Base-by-base conservation (phyloP, 2,329 filamentous ascomycete species). In the Claviceps sp. region DNA sequence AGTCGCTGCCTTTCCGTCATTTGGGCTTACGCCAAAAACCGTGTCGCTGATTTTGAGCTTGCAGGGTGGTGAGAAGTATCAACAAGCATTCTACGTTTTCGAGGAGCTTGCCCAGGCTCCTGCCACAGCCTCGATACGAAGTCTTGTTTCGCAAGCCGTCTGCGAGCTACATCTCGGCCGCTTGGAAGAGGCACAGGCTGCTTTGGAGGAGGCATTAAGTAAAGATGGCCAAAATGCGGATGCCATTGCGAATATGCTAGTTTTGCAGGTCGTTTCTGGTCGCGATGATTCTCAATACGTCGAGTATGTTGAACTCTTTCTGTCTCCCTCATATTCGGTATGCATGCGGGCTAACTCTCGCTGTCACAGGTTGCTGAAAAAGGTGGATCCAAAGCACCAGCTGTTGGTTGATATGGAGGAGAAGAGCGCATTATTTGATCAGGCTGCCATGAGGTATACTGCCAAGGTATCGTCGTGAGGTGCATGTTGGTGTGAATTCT, bases 41-140 rank as follows among this genome's bases (percentile, higher is more conserved):
- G 22, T 16, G 46, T 48, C 55, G 58, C 62, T 69, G 57, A 72
- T 54, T 26, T 41, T 36, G 37, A 6, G 51, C 26, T 55, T 40
- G 18, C 22, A 95, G 85, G 91, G 91, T 63, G 90, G 90, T 59
- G 89, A 95, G 60, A 93, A 89, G 67, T 97, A 97, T 70, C 93
- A 97, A 64, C 87, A 93, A 64, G 85, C 91, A 18, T 97, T 95
- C 70, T 97, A 98, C 74, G 91, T 97, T 55, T 97, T 89, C 63
- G 91, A 97, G 70, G 93, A 98, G 69, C 80, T 97, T 48, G 91
- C 93, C 4, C 88, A 95, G 64, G 84, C 87, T 30, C 85, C 89
- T 2, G 82, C 87, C 36, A 89, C 87, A 18, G 83, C 88, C 48
- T 87, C 87, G 16, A 76, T 84, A 50, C 76, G 83, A 59, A 85